phyloP scores from a whole-genome alignment of 2,329 filamentous ascomycete genomes.

The Bipolaris cookei region DNA sequence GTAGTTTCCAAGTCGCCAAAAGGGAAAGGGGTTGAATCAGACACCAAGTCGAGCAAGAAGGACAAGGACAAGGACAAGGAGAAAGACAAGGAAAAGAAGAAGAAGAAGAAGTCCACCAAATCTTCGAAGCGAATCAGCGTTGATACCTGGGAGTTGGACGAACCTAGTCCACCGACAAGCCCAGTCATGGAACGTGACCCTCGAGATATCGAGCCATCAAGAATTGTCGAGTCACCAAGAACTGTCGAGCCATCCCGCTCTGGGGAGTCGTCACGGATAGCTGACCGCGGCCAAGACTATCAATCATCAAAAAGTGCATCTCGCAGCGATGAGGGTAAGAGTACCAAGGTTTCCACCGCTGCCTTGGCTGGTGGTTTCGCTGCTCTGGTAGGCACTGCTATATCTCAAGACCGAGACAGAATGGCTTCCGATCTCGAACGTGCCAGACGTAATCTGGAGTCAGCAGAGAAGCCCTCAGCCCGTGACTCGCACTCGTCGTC shows the following conservation, averaged over 20 bases:
- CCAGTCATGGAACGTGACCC: constrained; percentile 44
- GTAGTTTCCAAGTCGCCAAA: constrained; percentile 17
- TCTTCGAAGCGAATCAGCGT: constrained; percentile 38
- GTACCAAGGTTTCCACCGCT: constrained; percentile 27
- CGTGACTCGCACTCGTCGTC: constrained; percentile 22
- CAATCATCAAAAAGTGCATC: constrained; percentile 14
- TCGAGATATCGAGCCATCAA: constrained; percentile 21
- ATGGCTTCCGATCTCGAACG: constrained; percentile 38
- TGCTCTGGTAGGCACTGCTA: constrained; percentile 39
- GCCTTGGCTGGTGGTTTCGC: constrained; percentile 44
- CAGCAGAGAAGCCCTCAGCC: constrained; percentile 25
- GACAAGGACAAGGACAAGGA: constrained; percentile 1
- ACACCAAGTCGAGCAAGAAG: constrained; percentile 49
- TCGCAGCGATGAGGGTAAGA: constrained; percentile 20
- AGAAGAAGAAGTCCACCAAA: constrained; percentile 39
- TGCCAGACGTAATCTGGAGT: constrained; percentile 35
- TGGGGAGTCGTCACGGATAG: neutral
- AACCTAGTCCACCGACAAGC: constrained; percentile 32
- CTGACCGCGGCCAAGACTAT: constrained; percentile 6
- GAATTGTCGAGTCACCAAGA: neutral
- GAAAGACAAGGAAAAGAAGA: constrained; percentile 6
- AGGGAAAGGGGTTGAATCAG: constrained; percentile 21
- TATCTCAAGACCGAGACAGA: constrained; percentile 45
- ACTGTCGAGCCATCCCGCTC: constrained; percentile 3
- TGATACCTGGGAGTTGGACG: constrained; percentile 42